These are phyloP conservation scores for Cucurbita argyrosperma DNA, from an alignment of 306 rosid genomes.

Conservation along the genomic window DNA sequence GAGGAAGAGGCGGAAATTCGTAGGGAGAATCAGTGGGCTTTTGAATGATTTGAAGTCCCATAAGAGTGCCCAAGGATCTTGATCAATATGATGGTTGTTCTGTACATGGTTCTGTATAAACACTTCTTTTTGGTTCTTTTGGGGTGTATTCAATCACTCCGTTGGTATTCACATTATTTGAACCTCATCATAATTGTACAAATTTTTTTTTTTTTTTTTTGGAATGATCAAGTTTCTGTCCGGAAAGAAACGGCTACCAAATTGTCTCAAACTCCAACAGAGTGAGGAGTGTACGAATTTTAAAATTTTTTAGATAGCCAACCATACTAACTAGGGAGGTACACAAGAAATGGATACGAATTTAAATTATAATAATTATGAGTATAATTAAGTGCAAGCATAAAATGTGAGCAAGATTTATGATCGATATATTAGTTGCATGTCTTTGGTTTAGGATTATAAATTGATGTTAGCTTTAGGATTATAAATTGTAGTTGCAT, in stretches of 20 bases:
- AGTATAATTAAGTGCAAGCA: too few species aligned
- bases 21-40: slow-evolving; percentile 76
- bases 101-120: background rate
- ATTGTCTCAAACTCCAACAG: background rate
- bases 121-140: background rate
- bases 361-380: too few species aligned
- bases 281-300: too few species aligned
- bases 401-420: too few species aligned
- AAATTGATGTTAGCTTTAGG: too few species aligned
- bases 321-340: too few species aligned
- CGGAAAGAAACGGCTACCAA: background rate
- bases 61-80: background rate
- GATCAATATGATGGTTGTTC: background rate
- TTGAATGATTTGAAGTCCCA: slow-evolving; percentile 29
- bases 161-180: background rate
- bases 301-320: too few species aligned
- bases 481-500: too few species aligned
- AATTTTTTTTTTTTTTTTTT: background rate
- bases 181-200: background rate
- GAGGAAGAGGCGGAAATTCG: slow-evolving; percentile 85
- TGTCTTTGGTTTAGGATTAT: too few species aligned
- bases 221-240: background rate
- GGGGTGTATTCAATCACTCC: background rate
- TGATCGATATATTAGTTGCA: too few species aligned
- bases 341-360: too few species aligned